Evolutionary conservation across 2,329 filamentous ascomycete species (phyloP).

Genomic region (Cladorrhinum sp.): DNA sequence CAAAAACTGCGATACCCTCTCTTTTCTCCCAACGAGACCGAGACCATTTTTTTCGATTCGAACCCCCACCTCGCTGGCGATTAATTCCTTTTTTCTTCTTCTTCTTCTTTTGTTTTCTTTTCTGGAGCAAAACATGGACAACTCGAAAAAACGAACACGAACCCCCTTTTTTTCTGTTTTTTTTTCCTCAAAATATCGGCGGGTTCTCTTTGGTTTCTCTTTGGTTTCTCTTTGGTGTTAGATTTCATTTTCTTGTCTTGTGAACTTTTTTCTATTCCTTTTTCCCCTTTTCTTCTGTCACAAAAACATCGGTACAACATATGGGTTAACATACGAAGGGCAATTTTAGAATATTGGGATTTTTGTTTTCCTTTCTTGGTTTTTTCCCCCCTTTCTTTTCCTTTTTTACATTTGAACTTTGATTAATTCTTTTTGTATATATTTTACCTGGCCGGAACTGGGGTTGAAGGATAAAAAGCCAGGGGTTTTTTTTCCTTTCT

Average conservation of each 20-base stretch:
- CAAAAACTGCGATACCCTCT: neutral
- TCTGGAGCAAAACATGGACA: neutral
- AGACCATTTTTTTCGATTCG: neutral
- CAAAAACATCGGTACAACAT: no score
- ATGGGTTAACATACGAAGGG: no score
- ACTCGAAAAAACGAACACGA: neutral
- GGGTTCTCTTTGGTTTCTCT: neutral
- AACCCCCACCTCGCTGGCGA: neutral
- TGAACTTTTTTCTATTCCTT: neutral
- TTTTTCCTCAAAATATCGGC: no score
- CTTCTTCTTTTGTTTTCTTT: neutral
- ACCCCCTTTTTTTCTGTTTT: neutral
- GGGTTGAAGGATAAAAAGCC: no score
- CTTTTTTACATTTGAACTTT: conserved; percentile 12
- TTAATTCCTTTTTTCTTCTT: neutral
- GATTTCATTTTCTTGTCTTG: neutral
- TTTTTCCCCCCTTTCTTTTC: no score
- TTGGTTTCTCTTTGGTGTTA: neutral
- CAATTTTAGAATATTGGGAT: no score
- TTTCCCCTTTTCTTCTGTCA: no score
- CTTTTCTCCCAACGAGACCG: neutral
- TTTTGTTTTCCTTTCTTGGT: no score
- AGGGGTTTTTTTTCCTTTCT: no score
- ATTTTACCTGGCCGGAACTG: no score
- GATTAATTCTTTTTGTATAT: no score